phyloP scores from a whole-genome alignment of 441 rosid genomes.

The Jatropha podagrica region DNA sequence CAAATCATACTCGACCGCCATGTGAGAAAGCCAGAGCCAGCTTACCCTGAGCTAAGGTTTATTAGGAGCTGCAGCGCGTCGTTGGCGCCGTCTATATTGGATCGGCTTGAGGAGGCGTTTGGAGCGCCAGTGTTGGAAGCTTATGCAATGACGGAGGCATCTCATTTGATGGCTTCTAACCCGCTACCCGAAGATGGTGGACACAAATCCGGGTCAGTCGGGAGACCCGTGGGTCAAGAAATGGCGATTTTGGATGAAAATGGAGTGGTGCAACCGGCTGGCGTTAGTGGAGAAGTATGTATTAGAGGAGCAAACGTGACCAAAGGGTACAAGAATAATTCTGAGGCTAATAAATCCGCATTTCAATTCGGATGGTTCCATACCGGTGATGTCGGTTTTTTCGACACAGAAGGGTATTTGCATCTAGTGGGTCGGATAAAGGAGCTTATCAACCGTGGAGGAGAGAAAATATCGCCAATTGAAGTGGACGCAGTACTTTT shows the following conservation, averaged over 20 bases:
- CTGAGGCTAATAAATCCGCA: constrained; percentile 75
- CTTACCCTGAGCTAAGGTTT: constrained; percentile 72
- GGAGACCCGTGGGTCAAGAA: constrained; percentile 80
- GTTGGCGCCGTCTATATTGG: constrained; percentile 66
- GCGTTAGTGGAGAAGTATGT: constrained; percentile 69
- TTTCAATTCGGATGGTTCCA: constrained; percentile 90
- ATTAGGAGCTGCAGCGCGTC: constrained; percentile 91
- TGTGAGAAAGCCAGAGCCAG: constrained; percentile 46
- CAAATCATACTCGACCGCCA: constrained; percentile 85
- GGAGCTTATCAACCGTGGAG: constrained; percentile 97
- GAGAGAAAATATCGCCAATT: constrained; percentile 92
- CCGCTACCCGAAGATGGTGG: constrained; percentile 77
- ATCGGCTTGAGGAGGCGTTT: constrained; percentile 73
- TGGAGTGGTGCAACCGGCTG: constrained; percentile 51
- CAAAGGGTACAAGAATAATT: constrained; percentile 78
- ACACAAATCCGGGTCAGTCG: constrained; percentile 84
- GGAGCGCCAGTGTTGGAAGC: constrained; percentile 86
- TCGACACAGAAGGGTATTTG: constrained; percentile 78
- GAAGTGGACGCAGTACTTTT: constrained; percentile 85
- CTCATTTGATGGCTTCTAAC: constrained; percentile 77
- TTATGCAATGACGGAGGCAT: constrained; percentile 91
- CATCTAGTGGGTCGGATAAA: constrained; percentile 84
- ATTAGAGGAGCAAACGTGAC: constrained; percentile 82
- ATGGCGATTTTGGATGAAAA: constrained; percentile 71
- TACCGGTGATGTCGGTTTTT: constrained; percentile 71